Percentiles rank a stretch among this genome's conserved stretches.
Evolutionary conservation across 2,329 filamentous ascomycete genomes (phyloP).

Genomic region (Mycocentrospora acerina): DNA sequence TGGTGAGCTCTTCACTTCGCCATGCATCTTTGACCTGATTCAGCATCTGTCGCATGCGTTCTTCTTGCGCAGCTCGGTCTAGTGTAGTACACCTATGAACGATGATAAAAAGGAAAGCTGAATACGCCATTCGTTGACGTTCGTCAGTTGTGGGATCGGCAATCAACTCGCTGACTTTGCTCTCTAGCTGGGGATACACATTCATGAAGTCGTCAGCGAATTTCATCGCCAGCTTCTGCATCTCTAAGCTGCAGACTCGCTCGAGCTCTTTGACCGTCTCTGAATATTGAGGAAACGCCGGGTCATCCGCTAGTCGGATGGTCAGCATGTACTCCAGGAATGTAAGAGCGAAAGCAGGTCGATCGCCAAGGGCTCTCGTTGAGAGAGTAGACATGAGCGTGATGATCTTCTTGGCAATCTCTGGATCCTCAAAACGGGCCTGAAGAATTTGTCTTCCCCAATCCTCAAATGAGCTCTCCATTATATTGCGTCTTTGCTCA

Average conservation of each 20-base stretch:
- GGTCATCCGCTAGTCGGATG: slow-evolving; percentile 73
- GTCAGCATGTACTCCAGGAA: slow-evolving; percentile 89
- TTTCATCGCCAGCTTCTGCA: slow-evolving; percentile 83
- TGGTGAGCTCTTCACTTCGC: slow-evolving; percentile 69
- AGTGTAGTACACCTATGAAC: slow-evolving; percentile 81
- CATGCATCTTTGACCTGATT: slow-evolving; percentile 80
- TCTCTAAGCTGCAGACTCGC: slow-evolving; percentile 78
- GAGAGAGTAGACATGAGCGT: slow-evolving; percentile 84
- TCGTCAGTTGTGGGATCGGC: slow-evolving; percentile 73
- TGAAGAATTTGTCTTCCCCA: slow-evolving; percentile 74
- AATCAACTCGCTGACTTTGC: slow-evolving; percentile 78
- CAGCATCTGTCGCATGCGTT: slow-evolving; percentile 74
- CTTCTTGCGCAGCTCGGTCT: slow-evolving; percentile 68
- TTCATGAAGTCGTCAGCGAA: slow-evolving; percentile 88
- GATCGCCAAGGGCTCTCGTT: slow-evolving; percentile 74
- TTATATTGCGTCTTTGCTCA: slow-evolving; percentile 55
- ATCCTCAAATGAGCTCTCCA: slow-evolving; percentile 66
- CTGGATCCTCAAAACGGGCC: slow-evolving; percentile 77
- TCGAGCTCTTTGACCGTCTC: slow-evolving; percentile 91
- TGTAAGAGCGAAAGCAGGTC: slow-evolving; percentile 79
- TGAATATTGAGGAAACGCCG: slow-evolving; percentile 71
- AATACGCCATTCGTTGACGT: slow-evolving; percentile 81
- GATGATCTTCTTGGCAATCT: slow-evolving; percentile 78
- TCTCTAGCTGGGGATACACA: slow-evolving; percentile 85
- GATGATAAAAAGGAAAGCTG: slow-evolving; percentile 90